Evolutionary conservation across 1,139 yeast genomes (phyloP).

Genomic region (Sugiyamaella neomexicana): DNA sequence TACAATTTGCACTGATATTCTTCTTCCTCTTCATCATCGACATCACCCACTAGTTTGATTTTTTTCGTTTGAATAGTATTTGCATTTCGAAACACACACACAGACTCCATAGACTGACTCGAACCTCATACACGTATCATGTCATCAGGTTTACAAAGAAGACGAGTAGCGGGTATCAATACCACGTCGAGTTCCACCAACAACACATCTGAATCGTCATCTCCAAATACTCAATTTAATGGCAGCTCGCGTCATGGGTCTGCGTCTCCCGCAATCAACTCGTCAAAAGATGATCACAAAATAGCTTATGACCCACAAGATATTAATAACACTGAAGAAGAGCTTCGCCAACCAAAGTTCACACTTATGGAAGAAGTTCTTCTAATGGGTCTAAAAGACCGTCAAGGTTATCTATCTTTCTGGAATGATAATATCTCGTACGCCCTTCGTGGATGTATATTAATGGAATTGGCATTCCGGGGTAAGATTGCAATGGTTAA

Average conservation of each 20-base stretch:
- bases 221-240: conserved; percentile 14
- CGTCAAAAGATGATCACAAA: conserved; percentile 49
- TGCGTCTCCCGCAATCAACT: conserved; percentile 17
- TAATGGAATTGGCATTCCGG: conserved; percentile 88
- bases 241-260: conserved; percentile 14
- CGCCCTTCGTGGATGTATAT: conserved; percentile 91
- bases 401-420: conserved; percentile 92
- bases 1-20: neutral
- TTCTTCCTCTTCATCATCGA: neutral
- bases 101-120: neutral
- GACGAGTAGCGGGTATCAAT: conserved; percentile 44
- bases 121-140: conserved; percentile 4
- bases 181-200: conserved; percentile 3
- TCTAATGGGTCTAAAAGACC: conserved; percentile 88
- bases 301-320: conserved; percentile 85
- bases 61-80: neutral
- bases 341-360: conserved; percentile 60
- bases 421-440: conserved; percentile 98
- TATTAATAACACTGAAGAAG: conserved; percentile 52
- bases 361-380: conserved; percentile 97
- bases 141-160: conserved; percentile 48
- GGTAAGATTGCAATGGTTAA: conserved; percentile 85
- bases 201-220: conserved; percentile 5
- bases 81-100: neutral
- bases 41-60: neutral